Evolutionary conservation across 2,329 filamentous ascomycete species (phyloP).

Genomic region (Teratosphaeria gauchensis): DNA sequence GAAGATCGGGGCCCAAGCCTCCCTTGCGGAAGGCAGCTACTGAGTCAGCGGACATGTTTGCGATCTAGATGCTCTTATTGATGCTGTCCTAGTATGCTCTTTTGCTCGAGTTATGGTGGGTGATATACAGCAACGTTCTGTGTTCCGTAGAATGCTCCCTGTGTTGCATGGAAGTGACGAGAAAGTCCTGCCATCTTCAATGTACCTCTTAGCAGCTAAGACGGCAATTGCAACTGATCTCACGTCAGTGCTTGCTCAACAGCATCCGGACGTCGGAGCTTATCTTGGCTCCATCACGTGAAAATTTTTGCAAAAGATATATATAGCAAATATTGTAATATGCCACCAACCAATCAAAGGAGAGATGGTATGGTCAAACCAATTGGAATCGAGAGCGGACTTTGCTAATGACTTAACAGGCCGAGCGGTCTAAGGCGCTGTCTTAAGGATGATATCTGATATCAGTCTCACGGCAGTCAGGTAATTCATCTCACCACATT

Average conservation of each 20-base stretch:
- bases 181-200: not conserved
- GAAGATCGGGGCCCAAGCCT: slow-evolving; percentile 39
- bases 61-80: not conserved
- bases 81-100: not conserved
- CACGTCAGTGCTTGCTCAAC: too few relatives aligned
- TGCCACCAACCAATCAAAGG: not conserved
- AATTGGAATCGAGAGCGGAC: too few relatives aligned
- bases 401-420: too few relatives aligned
- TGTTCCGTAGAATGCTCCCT: not conserved
- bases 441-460: not conserved
- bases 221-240: too few relatives aligned
- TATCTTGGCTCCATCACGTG: too few relatives aligned
- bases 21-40: slow-evolving; percentile 39
- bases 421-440: not conserved
- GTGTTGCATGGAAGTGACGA: not conserved
- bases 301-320: too few relatives aligned
- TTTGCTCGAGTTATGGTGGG: not conserved
- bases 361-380: not conserved
- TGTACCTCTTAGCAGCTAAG: not conserved
- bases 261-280: too few relatives aligned
- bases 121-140: not conserved
- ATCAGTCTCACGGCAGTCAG: not conserved
- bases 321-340: too few relatives aligned
- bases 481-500: too few relatives aligned
- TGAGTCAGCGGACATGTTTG: slow-evolving; percentile 34